Evolutionary conservation across 306 rosid species (phyloP), one percentile per base, ranked within the genome.

Genomic region (Trifolium subterraneum): DNA sequence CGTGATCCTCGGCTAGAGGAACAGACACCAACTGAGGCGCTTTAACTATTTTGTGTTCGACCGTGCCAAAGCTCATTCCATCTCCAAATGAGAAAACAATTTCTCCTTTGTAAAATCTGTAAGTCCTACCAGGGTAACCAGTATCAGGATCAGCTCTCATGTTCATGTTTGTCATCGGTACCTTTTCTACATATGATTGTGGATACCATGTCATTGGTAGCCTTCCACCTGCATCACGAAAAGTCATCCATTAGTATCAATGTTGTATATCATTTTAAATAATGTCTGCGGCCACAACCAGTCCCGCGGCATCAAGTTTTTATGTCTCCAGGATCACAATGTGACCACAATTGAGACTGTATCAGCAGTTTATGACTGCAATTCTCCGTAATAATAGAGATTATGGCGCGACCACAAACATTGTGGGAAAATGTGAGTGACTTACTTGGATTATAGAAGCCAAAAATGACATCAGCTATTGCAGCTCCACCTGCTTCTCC

Each of bases 401-500:
- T 27, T 1, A 59, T 16, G 15, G 6, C 3, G 1, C 5, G 8
- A 23, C 36, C 11, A 12, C 35, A 5, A 56, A 56, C 63, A 23
- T 56, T 56, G 35, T 56, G 11, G 41, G 5, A 63, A 58, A 54
- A 3, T n/a, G 6, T 45, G 29, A 38, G 3, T 19, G 50, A 66
- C 97, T 85, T 85, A 94, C 99, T 80, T 76, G 99, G 99, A 85
- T 94, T 94, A 58, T 45, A 85, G 55, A 23, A 79, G 11, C 99
- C 99, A 22, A 94, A 94, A 71, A 92, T 81, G n/a, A 92, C 88
- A 81, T 94, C 99, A 44, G 99, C 90, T 13, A 94, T 79, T 78
- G 98, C 97, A 48, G 98, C 96, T 80, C 99, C 99, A 62, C 99
- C 99, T 9, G 99, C 99, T 85, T 94, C 96, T 45, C 99, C 99